phyloP scores from a whole-genome alignment of 2,329 filamentous ascomycete species.

The Sclerotiophoma versabilis region DNA sequence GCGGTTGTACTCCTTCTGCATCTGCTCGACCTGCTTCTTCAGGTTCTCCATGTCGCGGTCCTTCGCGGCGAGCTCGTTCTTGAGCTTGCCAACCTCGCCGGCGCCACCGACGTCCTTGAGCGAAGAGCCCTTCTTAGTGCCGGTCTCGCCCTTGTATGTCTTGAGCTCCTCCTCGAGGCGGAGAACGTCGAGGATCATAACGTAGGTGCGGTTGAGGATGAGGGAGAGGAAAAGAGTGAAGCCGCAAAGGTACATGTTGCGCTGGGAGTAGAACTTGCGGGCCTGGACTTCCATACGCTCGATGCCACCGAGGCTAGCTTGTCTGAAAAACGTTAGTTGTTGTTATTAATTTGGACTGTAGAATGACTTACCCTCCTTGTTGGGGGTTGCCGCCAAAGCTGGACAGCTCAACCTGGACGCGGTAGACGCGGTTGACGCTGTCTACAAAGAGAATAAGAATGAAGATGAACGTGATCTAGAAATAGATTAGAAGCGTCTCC shows the following conservation, averaged over 20 bases:
- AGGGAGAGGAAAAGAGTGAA: slow-evolving; percentile 99
- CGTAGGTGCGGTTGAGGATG: slow-evolving; percentile 98
- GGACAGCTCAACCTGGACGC: slow-evolving; percentile 88
- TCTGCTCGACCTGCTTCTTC: slow-evolving; percentile 89
- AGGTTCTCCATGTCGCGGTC: slow-evolving; percentile 84
- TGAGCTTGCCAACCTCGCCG: slow-evolving; percentile 75
- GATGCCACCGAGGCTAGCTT: slow-evolving; percentile 77
- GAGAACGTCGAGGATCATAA: slow-evolving; percentile 92
- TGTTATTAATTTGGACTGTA: neutral
- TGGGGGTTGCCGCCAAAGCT: slow-evolving; percentile 70
- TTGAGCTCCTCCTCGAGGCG: slow-evolving; percentile 92
- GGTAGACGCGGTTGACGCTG: slow-evolving; percentile 94
- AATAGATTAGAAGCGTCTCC: slow-evolving; percentile 17
- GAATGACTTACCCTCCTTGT: slow-evolving; percentile 58
- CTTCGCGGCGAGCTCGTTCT: slow-evolving; percentile 72
- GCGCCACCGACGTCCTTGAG: slow-evolving; percentile 75
- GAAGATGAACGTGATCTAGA: slow-evolving; percentile 94
- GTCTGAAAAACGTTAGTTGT: slow-evolving; percentile 53
- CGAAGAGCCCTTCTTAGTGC: slow-evolving; percentile 69
- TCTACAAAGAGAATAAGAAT: slow-evolving; percentile 98
- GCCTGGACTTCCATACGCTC: slow-evolving; percentile 98
- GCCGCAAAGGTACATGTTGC: slow-evolving; percentile 99
- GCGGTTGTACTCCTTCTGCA: slow-evolving; percentile 84
- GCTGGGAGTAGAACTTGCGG: slow-evolving; percentile 99
- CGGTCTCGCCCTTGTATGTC: slow-evolving; percentile 74